Percentiles rank a stretch among this genome's conserved stretches.
Conservation (phyloP, 2,329 filamentous ascomycete species). For the Beauveria medogensis region DNA sequence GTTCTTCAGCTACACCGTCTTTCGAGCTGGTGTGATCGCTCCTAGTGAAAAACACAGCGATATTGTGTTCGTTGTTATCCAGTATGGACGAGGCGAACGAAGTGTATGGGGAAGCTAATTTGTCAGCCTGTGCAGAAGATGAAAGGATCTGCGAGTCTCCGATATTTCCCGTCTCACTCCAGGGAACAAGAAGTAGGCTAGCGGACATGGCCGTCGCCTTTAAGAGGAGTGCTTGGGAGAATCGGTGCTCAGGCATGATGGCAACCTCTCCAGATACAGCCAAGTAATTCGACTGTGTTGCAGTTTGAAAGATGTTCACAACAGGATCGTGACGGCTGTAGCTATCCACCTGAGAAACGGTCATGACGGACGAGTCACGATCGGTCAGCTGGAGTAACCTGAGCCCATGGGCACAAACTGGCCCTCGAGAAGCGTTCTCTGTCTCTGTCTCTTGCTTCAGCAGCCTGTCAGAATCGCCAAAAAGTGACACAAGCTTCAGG, state of each 20-base stretch:
- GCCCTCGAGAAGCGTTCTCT: conserved; percentile 16
- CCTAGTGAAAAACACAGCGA: conserved; percentile 68
- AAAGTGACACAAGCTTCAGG: conserved; percentile 72
- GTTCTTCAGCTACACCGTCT: conserved; percentile 39
- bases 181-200: conserved; percentile 76
- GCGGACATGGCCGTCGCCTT: conserved; percentile 62
- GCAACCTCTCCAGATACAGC: conserved; percentile 75
- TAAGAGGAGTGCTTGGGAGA: conserved; percentile 66
- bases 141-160: conserved; percentile 49
- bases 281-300: conserved; percentile 74
- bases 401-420: conserved; percentile 72
- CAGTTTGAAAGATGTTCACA: conserved; percentile 83
- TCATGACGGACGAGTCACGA: conserved; percentile 92
- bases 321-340: conserved; percentile 69
- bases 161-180: conserved; percentile 76
- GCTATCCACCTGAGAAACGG: conserved; percentile 75
- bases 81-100: conserved; percentile 66
- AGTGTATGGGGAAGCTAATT: conserved; percentile 49
- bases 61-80: conserved; percentile 53
- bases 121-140: conserved; percentile 24
- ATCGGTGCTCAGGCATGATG: conserved; percentile 69
- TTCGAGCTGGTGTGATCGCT: conserved; percentile 26
- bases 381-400: conserved; percentile 82
- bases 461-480: conserved; percentile 43
- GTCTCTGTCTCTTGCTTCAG: conserved; percentile 14